phyloP scores from a whole-genome alignment of 441 rosid genomes.

The Kokia cookei region DNA sequence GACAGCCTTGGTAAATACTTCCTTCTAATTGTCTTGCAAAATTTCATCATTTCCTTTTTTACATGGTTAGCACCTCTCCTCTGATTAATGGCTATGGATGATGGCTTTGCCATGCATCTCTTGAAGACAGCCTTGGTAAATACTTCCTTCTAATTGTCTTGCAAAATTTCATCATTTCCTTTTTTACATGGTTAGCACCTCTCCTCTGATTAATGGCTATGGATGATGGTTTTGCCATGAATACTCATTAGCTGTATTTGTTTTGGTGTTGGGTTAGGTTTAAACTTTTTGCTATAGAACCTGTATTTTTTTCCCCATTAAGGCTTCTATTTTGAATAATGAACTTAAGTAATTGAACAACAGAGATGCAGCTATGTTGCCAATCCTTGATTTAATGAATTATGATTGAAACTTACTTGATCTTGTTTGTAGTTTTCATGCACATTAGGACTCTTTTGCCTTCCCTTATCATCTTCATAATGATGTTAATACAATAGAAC shows the following conservation, averaged over 20 bases:
- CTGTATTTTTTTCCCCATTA: not conserved
- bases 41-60: not conserved
- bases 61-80: not conserved
- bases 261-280: not conserved
- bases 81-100: not conserved
- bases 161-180: not conserved
- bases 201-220: not conserved
- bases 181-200: not conserved
- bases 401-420: not conserved
- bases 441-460: not conserved
- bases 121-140: constrained; percentile 25
- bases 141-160: constrained; percentile 2
- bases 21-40: not conserved
- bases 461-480: not conserved
- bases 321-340: not conserved
- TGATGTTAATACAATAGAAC: not conserved
- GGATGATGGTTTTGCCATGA: not conserved
- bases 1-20: constrained; percentile 22
- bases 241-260: not conserved
- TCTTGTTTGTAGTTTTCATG: not conserved
- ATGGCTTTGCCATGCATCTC: not conserved
- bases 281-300: not conserved
- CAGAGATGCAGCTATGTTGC: not conserved
- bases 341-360: not conserved
- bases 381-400: not conserved